Base-by-base conservation (phyloP, 495 filamentous ascomycete species). In the Bryoglossum gracile region DNA sequence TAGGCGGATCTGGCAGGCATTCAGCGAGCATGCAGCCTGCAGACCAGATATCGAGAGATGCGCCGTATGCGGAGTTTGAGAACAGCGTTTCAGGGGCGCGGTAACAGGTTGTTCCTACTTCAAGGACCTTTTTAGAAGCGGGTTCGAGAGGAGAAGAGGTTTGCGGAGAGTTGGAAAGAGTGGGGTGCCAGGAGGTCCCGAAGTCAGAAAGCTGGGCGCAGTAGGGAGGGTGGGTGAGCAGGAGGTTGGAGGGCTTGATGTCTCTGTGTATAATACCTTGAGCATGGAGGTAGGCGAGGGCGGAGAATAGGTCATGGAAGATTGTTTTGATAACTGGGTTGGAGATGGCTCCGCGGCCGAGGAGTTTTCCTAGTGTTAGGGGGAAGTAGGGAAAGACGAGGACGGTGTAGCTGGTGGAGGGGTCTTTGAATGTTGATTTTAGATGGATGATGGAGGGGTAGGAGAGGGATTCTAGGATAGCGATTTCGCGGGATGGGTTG, bases 21-120 rank as follows among this genome's bases (percentile, higher is more conserved):
- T 82, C 89, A 2, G 89, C 88, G 3, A 89, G 80, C 24, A 94
- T 83, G 54, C 82, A 82, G 1, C 92, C 92, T 2, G 87, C 82
- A 3, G 84, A 86, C 92, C 92, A 99, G 54, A 95, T 77, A 68
- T 99, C 92, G 6, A 97, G 68, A 5, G 73, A 63, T 2, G 69
- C 55, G 18, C 74, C 76, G 59, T 99, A 99, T 1, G 67, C 71
- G 25, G 65, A 75, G 52, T 84, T 76, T 8, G 92, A 94, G 62
- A 99, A 99, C 9, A 99, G 69, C 2, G 90, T 73, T 65, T 99
- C 92, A 0, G 92, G 92, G 0, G 92, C 73, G 10, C 94, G 80
- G 62, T 99, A 99, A 43, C 80, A 81, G 0, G 89, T 88, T 0
- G 92, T 97, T 4, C 92, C 92, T 8, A 99, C 83, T 63, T 99